A percentile compares a stretch with the other conserved stretches of the same genome.
These are phyloP conservation scores for Phallus indusiatus DNA, from an alignment of 768 basidiomycete genomes.

Conservation along the genomic window DNA sequence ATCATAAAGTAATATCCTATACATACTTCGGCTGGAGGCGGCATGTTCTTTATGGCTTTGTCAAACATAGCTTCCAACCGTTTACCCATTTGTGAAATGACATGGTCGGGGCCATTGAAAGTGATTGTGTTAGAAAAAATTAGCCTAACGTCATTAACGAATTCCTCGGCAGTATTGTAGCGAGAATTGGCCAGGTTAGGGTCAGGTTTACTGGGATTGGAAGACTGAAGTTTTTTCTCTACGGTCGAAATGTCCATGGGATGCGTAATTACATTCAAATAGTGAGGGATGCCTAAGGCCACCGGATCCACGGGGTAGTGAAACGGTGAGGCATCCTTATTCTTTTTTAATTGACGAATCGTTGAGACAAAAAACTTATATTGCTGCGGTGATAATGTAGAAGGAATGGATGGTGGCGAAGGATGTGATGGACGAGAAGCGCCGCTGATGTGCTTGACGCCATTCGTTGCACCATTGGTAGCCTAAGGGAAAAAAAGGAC, in stretches of 20 bases:
- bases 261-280: slow-evolving; percentile 71
- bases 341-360: slow-evolving; percentile 74
- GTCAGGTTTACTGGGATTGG: slow-evolving; percentile 73
- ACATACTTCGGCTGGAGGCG: slow-evolving; percentile 65
- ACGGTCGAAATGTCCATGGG: slow-evolving; percentile 95
- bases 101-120: slow-evolving; percentile 92
- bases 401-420: slow-evolving; percentile 17
- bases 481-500: slow-evolving; percentile 11
- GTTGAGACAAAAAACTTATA: slow-evolving; percentile 72
- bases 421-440: slow-evolving; percentile 16
- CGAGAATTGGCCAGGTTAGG: slow-evolving; percentile 61
- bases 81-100: slow-evolving; percentile 69
- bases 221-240: slow-evolving; percentile 75
- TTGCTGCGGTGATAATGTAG: slow-evolving; percentile 57
- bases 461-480: slow-evolving; percentile 16
- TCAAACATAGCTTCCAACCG: slow-evolving; percentile 80
- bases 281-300: slow-evolving; percentile 79
- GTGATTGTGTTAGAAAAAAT: slow-evolving; percentile 82
- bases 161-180: slow-evolving; percentile 70
- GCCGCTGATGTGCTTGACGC: slow-evolving; percentile 11
- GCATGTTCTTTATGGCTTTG: slow-evolving; percentile 78
- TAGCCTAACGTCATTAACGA: slow-evolving; percentile 74
- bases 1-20: background rate
- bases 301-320: slow-evolving; percentile 81
- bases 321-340: slow-evolving; percentile 78